Base-by-base conservation (phyloP, 2,329 filamentous ascomycete genomes). In the Aaosphaeria pasadenensis region DNA sequence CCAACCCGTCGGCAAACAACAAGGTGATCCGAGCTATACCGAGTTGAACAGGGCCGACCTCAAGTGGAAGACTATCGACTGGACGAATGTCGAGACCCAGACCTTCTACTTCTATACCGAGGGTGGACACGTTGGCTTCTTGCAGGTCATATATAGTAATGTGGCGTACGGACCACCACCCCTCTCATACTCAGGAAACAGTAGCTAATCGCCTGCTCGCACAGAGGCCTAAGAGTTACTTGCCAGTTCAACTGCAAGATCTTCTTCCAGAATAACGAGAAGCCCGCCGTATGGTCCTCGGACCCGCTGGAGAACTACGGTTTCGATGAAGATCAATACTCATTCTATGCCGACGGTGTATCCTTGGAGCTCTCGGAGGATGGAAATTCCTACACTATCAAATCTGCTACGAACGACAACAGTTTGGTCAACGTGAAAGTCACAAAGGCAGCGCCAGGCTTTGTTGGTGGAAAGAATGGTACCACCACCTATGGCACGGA, bases 121-220 rank as follows among this genome's bases (percentile, higher is more conserved):
- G 53, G 83, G 77, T 51, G 94, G 94, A 44, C 80, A 86, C 54
- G 72, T 91, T 55, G 89, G 81, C 45, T 82, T 96, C 72, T 84
- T 83, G 51, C 94, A 99, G 79, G 81, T 97, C 73, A 96, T 99
- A 71, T 96, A 97, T 79, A 97, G 89, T 78, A 96, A 96, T 74
- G 88, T 99, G 70, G 87, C 84, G 91, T 96, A 60, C 59, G 85
- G 73, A 24, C 17, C 17, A 24, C 17, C 17, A 24, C 17, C 17
- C 17, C 17, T 24, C 17, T 24, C 17, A 24, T 24, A 24, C 17
- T 24, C 17, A 24, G 17, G 17, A 24, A 24, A 24, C 17, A 24
- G 17, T 24, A 3, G 17, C 17, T 24, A 24, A 24, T 24, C 17
- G 17, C 17, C 17, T 24, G 17, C 17, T 24, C 51, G 13, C 50